Conservation (phyloP, 306 rosid species). For the Chamaecrista fasciculata region DNA sequence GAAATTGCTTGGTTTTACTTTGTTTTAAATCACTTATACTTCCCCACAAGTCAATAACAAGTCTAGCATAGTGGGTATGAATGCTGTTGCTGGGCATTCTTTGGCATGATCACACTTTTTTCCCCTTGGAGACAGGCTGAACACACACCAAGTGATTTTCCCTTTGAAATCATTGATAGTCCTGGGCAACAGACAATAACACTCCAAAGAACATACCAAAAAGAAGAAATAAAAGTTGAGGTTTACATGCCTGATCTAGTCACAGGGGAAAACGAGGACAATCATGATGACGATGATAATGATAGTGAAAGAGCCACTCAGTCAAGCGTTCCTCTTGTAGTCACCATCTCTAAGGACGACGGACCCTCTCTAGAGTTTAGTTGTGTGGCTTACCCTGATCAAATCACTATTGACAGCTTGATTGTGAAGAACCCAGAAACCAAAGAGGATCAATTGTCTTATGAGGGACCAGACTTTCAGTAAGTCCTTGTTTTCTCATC, state of each 20-base stretch:
- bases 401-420: slow-evolving; percentile 71
- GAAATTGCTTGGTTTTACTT: not conserved
- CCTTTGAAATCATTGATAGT: slow-evolving; percentile 67
- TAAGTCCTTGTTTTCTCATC: slow-evolving; percentile 30
- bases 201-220: slow-evolving; percentile 71
- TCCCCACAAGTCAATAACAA: not conserved
- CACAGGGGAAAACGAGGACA: slow-evolving; percentile 50
- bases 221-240: slow-evolving; percentile 71
- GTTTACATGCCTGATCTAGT: slow-evolving; percentile 92
- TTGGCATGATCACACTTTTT: not conserved
- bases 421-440: slow-evolving; percentile 59
- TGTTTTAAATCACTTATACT: too few species aligned
- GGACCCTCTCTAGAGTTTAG: slow-evolving; percentile 67
- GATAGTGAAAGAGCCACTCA: slow-evolving; percentile 48
- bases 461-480: slow-evolving; percentile 93
- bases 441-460: slow-evolving; percentile 67
- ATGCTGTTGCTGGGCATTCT: not conserved
- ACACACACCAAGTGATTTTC: slow-evolving; percentile 56
- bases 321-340: slow-evolving; percentile 68
- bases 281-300: slow-evolving; percentile 32
- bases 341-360: slow-evolving; percentile 62
- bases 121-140: slow-evolving; percentile 46
- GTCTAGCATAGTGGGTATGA: not conserved
- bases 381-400: slow-evolving; percentile 72
- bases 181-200: slow-evolving; percentile 59